Evolutionary conservation across 305 asterid species (phyloP), one percentile per base, ranked within the genome.

Genomic region (Fraxinus velutina): DNA sequence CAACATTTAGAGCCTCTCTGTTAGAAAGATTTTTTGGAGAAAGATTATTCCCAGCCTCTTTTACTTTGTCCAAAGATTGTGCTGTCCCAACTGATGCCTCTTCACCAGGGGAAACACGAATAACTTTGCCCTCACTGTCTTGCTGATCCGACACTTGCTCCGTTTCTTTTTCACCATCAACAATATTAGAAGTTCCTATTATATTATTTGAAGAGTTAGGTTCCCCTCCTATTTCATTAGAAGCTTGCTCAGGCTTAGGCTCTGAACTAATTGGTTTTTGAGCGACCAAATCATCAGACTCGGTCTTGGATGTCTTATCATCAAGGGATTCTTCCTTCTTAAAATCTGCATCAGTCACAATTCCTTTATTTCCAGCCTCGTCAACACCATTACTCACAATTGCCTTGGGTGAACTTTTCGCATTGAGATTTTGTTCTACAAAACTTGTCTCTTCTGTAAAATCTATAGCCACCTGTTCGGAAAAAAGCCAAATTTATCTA

Each of bases 21-120:
- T 86, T 93, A 52, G 87, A 85, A 76, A 86, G 83, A 80, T 86
- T 86, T 79, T 91, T 85, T 37, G 85, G 90, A 80, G 89, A 83
- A 81, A 52, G 82, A 73, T 86, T 88, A 81, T 78, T 60, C 27
- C 73, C 79, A 76, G 75, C 78, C 30, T 87, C 97, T 70, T 88
- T 83, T 34, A 76, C 86, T 73, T 79, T 84, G 52, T 91, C 93
- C 68, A 77, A 73, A 75, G 88, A 81, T 81, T 83, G 79, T 15
- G 83, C 88, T 75, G 81, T 86, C 79, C 86, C 94, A 79, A 80
- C 89, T 39, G 82, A 79, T 70, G 83, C 68, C 79, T 87, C 68
- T 57, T 57, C 92, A 76, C 84, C 30, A 5, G 88, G 88, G 76
- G 91, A 89, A 82, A 50, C 85, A 71, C 57, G 84, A 60, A 81